Evolutionary conservation across 495 filamentous ascomycete species (phyloP), one percentile per base, ranked within the genome.

Genomic region (Trichoderma parareesei): DNA sequence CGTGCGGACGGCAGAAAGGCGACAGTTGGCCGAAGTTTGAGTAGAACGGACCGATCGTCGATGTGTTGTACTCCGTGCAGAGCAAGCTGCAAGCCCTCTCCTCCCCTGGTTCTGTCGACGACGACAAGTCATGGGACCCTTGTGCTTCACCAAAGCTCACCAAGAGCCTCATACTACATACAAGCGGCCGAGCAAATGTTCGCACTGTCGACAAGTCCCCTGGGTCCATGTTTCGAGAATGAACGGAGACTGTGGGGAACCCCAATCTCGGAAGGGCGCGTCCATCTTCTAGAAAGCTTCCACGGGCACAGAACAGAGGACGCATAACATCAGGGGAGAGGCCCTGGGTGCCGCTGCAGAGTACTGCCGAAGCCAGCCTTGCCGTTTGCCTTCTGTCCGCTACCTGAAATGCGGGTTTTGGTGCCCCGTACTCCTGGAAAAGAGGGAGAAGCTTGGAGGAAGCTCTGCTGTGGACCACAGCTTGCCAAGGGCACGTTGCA

Each of bases 21-120:
- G 33, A 57, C 53, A 57, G 53, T 57, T 57, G 53, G 53, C 53
- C 53, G 53, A 57, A 33, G 53, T 57, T 49, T 57, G 53, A 57
- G 53, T 57, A 27, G 53, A 57, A 37, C 53, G 53, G 53, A 57
- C 53, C 9, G 53, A 57, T 57, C 53, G 53, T 4, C 53, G 53
- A 57, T 57, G 40, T 41, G 40, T 41, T 41, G 53, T 57, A 57
- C 53, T 49, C 10, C n/a, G 10, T 5, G n/a, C 41, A 43, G 13
- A 7, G 3, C 43, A 46, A 46, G n/a, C 18, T 57, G 20, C 9
- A 41, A 41, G 40, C 40, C 11, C 11, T 27, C 27, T 1, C 27
- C 11, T 3, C 53, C 27, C 53, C 53, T 27, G 3, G 53, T 8
- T 57, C 20, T 37, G 16, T 37, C 11, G 53, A 37, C 16, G 53